phyloP scores from a whole-genome alignment of 805 yeast species.

The Lipomyces yamadae region DNA sequence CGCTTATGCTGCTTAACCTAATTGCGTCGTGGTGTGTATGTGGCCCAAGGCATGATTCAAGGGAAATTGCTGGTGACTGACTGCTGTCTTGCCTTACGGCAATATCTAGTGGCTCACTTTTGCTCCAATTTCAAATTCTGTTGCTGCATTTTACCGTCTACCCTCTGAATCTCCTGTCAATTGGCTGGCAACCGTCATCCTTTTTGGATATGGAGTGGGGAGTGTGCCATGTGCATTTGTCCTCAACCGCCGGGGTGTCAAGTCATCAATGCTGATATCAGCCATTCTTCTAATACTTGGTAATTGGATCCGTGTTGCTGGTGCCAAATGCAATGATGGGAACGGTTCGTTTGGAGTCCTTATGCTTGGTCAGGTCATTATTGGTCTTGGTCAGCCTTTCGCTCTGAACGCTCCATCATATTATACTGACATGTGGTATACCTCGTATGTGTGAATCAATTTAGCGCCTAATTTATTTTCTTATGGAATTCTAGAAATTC shows the following conservation, averaged over 20 bases:
- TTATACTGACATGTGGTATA: slow-evolving; percentile 45
- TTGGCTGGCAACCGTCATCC: slow-evolving; percentile 46
- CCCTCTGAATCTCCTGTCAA: slow-evolving; percentile 42
- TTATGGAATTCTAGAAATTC: slow-evolving; percentile 32
- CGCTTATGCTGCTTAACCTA: slow-evolving; percentile 42
- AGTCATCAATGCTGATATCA: slow-evolving; percentile 39
- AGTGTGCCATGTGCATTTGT: slow-evolving; percentile 42
- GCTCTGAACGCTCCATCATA: slow-evolving; percentile 44
- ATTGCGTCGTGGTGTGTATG: slow-evolving; percentile 44
- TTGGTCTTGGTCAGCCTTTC: slow-evolving; percentile 47
- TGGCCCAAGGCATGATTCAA: neutral
- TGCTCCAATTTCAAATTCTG: slow-evolving; percentile 43
- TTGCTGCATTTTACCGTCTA: slow-evolving; percentile 38
- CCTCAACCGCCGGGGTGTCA: slow-evolving; percentile 39
- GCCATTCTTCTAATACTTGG: slow-evolving; percentile 41
- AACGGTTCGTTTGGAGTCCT: slow-evolving; percentile 40
- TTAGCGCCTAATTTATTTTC: neutral
- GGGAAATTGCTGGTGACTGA: neutral
- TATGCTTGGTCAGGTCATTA: slow-evolving; percentile 46
- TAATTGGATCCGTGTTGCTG: slow-evolving; percentile 45
- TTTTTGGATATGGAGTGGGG: slow-evolving; percentile 42
- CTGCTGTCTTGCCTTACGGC: neutral
- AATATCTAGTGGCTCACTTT: slow-evolving; percentile 42
- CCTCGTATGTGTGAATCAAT: slow-evolving; percentile 30
- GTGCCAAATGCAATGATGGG: slow-evolving; percentile 36